Evolutionary conservation across 2,329 filamentous ascomycete genomes (phyloP).

Genomic region (Diaporthe ampelina): DNA sequence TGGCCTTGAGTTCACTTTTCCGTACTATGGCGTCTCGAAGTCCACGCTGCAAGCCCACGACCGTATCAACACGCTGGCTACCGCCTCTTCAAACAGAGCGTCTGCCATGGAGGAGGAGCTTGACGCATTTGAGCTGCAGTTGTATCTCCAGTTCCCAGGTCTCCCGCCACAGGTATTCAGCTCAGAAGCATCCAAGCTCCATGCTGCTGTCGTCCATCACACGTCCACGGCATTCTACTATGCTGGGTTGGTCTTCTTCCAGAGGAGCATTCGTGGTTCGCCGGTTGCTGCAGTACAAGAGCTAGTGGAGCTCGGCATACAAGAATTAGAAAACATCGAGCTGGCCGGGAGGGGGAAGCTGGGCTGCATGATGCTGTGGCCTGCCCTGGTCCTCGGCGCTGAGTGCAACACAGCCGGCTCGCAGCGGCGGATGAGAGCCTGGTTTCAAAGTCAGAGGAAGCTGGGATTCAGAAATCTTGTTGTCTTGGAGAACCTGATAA

Average conservation of each 20-base stretch:
- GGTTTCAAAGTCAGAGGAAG: constrained; percentile 50
- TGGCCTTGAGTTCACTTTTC: constrained; percentile 20
- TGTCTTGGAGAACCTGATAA: constrained; percentile 46
- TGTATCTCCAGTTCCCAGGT: constrained; percentile 28
- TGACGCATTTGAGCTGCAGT: background rate
- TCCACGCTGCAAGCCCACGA: constrained; percentile 22
- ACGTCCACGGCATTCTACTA: constrained; percentile 15
- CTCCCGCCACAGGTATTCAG: background rate
- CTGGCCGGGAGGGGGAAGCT: constrained; percentile 35
- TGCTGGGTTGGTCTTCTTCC: constrained; percentile 17
- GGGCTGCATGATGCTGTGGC: constrained; percentile 53
- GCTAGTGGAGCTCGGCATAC: constrained; percentile 8
- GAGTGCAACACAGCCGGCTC: constrained; percentile 49
- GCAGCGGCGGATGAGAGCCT: constrained; percentile 49
- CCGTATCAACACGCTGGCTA: background rate
- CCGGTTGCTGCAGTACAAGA: constrained; percentile 4
- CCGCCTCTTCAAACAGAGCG: background rate
- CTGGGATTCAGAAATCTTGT: constrained; percentile 53
- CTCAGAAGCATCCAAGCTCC: background rate
- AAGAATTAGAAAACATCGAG: constrained; percentile 25
- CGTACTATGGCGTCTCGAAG: constrained; percentile 2
- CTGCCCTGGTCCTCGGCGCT: constrained; percentile 52
- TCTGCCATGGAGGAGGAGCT: background rate
- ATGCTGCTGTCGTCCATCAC: constrained; percentile 6
- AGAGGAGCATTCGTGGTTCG: background rate